A percentile compares a stretch with the other conserved stretches of the same genome.
phyloP scores from a whole-genome alignment of 2,329 filamentous ascomycete genomes.

The Chrysosporium queenslandicum region DNA sequence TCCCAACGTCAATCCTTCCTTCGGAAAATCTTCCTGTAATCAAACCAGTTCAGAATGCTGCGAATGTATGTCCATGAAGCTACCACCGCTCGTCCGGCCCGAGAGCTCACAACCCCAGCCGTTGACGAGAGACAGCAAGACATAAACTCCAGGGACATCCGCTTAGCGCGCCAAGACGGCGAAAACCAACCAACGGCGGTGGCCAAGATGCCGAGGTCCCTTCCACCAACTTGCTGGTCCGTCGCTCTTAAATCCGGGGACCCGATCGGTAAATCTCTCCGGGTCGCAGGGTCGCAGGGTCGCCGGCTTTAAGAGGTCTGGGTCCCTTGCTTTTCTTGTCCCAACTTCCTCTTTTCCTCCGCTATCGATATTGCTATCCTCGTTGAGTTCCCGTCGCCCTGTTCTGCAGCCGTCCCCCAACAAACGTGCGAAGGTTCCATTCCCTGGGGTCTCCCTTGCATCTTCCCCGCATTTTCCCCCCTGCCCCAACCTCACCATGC shows the following conservation, averaged over 20 bases:
- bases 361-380: neutral
- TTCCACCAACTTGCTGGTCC: neutral
- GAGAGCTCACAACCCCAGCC: neutral
- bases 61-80: too few species aligned
- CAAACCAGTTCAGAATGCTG: too few species aligned
- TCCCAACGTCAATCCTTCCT: too few species aligned
- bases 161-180: conserved; percentile 9
- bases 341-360: neutral
- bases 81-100: too few species aligned
- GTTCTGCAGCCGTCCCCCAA: neutral
- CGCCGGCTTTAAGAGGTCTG: neutral
- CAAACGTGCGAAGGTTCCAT: neutral
- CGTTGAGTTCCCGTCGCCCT: neutral
- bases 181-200: conserved; percentile 2
- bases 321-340: neutral
- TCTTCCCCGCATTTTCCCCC: conserved; percentile 1
- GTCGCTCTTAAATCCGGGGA: neutral
- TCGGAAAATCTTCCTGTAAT: too few species aligned
- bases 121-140: neutral
- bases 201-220: conserved; percentile 9
- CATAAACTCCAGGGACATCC: neutral
- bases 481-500: conserved; percentile 45
- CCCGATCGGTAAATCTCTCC: conserved; percentile 1
- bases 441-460: conserved; percentile 3
- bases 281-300: neutral